phyloP scores from a whole-genome alignment of 257 asterid species.

The Asclepias syriaca region DNA sequence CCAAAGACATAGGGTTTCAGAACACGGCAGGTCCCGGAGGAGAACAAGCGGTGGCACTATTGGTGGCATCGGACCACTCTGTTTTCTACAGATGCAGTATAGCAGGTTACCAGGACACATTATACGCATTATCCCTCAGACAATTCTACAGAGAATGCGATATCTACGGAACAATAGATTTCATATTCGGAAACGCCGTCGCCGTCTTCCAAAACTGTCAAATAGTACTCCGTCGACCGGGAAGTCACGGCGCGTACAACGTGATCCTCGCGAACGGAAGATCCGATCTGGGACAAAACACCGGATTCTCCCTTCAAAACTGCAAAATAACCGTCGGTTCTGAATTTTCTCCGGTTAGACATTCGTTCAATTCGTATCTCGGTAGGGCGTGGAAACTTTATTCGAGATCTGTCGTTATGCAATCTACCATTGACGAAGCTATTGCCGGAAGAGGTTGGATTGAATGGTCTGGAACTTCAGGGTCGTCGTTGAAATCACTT shows the following conservation, averaged over 20 bases:
- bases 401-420: too few species aligned
- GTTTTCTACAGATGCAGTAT: constrained; percentile 57
- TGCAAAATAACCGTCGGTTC: too few species aligned
- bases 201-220: constrained; percentile 62
- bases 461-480: too few species aligned
- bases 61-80: constrained; percentile 51
- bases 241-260: constrained; percentile 30
- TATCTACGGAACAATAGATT: constrained; percentile 66
- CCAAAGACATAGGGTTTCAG: constrained; percentile 64
- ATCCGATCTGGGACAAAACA: constrained; percentile 58
- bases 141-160: constrained; percentile 79
- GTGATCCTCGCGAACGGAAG: constrained; percentile 63
- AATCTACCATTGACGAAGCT: too few species aligned
- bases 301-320: constrained; percentile 59
- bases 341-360: too few species aligned
- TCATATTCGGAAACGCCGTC: constrained; percentile 67
- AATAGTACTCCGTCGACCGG: constrained; percentile 46
- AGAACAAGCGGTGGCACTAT: constrained; percentile 56
- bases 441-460: too few species aligned
- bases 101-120: constrained; percentile 61
- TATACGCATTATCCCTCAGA: constrained; percentile 58
- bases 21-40: constrained; percentile 59
- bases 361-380: too few species aligned
- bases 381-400: too few species aligned
- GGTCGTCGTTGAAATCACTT: too few species aligned